Evolutionary conservation across 805 yeast genomes (phyloP).

Genomic region (Kazachstania africana): DNA sequence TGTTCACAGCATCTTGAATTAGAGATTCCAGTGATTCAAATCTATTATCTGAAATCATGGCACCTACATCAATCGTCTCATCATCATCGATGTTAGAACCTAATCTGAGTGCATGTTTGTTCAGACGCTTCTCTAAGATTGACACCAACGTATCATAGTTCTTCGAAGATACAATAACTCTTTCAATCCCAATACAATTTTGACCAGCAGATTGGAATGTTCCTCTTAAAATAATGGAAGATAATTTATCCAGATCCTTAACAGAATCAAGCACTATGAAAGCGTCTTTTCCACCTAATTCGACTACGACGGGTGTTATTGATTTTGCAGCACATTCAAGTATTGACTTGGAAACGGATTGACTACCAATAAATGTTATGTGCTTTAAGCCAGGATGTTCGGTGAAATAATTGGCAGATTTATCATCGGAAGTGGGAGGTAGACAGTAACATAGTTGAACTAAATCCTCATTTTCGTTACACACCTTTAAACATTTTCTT

Average conservation of each 20-base stretch:
- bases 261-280: slow-evolving; percentile 77
- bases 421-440: slow-evolving; percentile 39
- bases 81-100: slow-evolving; percentile 90
- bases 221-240: slow-evolving; percentile 85
- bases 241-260: slow-evolving; percentile 38
- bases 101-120: slow-evolving; percentile 39
- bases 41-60: slow-evolving; percentile 73
- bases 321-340: slow-evolving; percentile 70
- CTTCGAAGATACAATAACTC: slow-evolving; percentile 70
- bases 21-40: slow-evolving; percentile 56
- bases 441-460: slow-evolving; percentile 84
- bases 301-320: slow-evolving; percentile 92
- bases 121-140: slow-evolving; percentile 46
- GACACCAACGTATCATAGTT: slow-evolving; percentile 53
- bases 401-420: slow-evolving; percentile 69
- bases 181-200: slow-evolving; percentile 94
- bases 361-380: slow-evolving; percentile 92
- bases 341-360: slow-evolving; percentile 85
- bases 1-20: slow-evolving; percentile 58
- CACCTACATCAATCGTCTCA: slow-evolving; percentile 92
- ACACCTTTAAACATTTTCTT: slow-evolving; percentile 55
- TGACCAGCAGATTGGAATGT: slow-evolving; percentile 97
- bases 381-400: slow-evolving; percentile 75
- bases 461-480: slow-evolving; percentile 68
- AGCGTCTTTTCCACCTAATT: slow-evolving; percentile 94